Base-by-base conservation (phyloP, 371 early-diverging fungal genomes). In the Mortierella sp. region DNA sequence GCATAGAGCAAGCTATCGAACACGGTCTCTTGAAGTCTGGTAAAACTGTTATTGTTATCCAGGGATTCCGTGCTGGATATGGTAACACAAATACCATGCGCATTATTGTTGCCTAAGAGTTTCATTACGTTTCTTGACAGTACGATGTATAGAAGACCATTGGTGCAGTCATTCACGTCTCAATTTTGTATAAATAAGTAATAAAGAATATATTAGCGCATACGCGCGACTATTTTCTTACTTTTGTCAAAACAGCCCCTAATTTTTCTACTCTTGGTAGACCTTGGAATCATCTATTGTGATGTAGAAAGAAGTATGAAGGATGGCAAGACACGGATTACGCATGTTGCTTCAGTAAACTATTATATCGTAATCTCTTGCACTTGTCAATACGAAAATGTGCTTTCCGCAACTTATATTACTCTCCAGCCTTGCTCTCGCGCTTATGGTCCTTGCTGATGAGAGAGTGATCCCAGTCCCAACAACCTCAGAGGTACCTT, bases 41-140 rank as follows among this genome's bases (percentile, higher is more conserved):
- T 64, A 87, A 95, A 58, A 68, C 90, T 31, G 91, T 95, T 26
- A 91, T 95, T 73, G 93, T 91, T 64, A 89, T 95, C 71, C 95
- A 95, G 83, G 95, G 95, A 9, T 94, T 83, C 75, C 71, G 76
- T 32, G 61, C 75, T 63, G 91, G 95, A 53, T 84, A 92, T 53
- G 95, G 95, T 51, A 92, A 95, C 83, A 93, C 95, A 72, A 95
- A 94, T 82, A 94, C 94, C 35, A 91, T 95, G 84, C 93, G 95
- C 70, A 88, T 95, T 57, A 84, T 95, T 51, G 62, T 84, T 62
- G 78, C 78, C 37, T 77, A 77, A 57, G 12, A 26, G 9, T 10
- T 10, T 26, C 3, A 26, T 26, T 53, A 19, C 40, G 12, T 8
- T 5, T 13, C 8, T 10, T 37, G 40, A 37, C n/a, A 4, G 47